These are phyloP conservation scores for Auricularia auricula-judae DNA, from an alignment of 768 basidiomycete genomes.

Conservation along the genomic window DNA sequence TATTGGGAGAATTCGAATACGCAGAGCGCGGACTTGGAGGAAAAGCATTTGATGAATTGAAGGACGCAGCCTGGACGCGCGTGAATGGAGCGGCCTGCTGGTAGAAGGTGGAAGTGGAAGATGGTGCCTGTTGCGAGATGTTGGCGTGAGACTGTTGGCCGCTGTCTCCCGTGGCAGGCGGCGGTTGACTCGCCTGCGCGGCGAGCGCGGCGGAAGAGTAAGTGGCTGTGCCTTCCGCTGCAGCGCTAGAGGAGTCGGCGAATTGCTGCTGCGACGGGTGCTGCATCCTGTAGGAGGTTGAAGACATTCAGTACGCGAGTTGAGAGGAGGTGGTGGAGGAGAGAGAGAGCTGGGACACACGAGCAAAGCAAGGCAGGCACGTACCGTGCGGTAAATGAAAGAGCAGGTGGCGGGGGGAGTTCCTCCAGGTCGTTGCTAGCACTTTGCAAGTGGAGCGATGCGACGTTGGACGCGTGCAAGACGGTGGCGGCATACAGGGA, in stretches of 20 bases:
- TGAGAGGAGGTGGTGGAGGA: not conserved
- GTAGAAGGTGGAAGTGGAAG: not conserved
- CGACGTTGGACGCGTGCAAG: not conserved
- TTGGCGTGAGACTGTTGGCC: not conserved
- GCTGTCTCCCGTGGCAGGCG: not conserved
- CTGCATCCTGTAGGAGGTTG: not conserved
- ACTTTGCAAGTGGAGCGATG: not conserved
- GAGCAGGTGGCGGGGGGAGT: not conserved
- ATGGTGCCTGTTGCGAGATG: not conserved
- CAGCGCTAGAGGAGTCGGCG: not conserved
- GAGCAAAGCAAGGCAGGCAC: not conserved
- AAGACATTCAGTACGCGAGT: not conserved
- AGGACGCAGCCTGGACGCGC: not conserved
- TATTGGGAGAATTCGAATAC: not conserved
- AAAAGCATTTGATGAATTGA: not conserved
- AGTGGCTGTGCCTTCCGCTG: not conserved
- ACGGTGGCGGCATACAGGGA: not conserved
- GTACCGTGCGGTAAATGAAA: not conserved
- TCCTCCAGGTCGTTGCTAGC: not conserved
- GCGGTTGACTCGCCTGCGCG: not conserved
- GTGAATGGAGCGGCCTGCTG: not conserved
- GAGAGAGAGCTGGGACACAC: not conserved
- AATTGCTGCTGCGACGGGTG: not conserved
- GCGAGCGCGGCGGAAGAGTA: not conserved
- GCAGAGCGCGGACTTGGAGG: not conserved